phyloP scores from a whole-genome alignment of 306 rosid species.

The Lathyrus tuberosus region DNA sequence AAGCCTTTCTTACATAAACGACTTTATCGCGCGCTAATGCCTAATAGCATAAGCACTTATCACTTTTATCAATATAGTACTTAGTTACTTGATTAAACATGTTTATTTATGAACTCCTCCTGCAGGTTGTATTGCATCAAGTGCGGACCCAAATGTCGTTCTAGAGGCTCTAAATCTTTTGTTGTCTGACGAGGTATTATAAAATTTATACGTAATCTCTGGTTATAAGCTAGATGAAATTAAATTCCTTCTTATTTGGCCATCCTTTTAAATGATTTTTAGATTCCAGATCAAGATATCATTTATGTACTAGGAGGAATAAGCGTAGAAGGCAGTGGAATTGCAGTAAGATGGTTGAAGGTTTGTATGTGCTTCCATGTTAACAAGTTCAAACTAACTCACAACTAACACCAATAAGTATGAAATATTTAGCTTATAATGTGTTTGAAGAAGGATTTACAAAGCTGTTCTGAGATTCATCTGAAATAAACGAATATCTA shows the following conservation, averaged over 20 bases:
- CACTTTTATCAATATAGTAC: neutral
- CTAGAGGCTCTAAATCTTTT: slow-evolving; percentile 56
- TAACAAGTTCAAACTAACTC: slow-evolving; percentile 10
- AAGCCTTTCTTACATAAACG: neutral
- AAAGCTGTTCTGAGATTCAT: slow-evolving; percentile 4
- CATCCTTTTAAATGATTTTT: slow-evolving; percentile 7
- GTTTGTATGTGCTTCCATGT: slow-evolving; percentile 50
- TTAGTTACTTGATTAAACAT: slow-evolving; percentile 7
- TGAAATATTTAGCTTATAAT: neutral
- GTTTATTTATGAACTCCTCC: slow-evolving; percentile 16
- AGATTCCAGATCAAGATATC: slow-evolving; percentile 67
- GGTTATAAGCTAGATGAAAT: slow-evolving; percentile 14
- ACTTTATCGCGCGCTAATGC: neutral
- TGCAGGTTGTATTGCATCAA: slow-evolving; percentile 58
- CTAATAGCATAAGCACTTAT: no score
- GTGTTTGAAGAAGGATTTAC: neutral
- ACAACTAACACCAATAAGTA: slow-evolving; percentile 35
- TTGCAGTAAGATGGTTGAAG: slow-evolving; percentile 67
- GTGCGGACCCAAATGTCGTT: slow-evolving; percentile 57
- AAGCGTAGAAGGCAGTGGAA: slow-evolving; percentile 55
- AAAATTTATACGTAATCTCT: neutral
- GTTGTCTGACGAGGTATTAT: slow-evolving; percentile 53
- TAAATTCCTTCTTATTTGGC: slow-evolving; percentile 25
- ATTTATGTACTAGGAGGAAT: slow-evolving; percentile 47
- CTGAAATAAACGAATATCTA: neutral